Base-by-base conservation (phyloP, 129 eudicot species). In the Flaveria ramosissima region DNA sequence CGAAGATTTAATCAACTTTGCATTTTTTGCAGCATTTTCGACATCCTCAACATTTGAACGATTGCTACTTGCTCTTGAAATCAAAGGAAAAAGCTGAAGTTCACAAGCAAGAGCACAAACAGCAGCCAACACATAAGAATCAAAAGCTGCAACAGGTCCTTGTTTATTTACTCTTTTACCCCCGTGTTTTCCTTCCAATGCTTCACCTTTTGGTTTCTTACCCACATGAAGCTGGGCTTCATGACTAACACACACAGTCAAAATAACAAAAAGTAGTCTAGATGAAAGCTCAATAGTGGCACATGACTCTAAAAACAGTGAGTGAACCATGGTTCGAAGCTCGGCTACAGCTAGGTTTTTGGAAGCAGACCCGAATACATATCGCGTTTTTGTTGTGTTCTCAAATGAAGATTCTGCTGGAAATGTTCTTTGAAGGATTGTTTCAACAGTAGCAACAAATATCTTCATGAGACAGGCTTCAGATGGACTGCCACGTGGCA, bases 251-350 rank as follows among this genome's bases (percentile, higher is more conserved):
- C 98, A 94, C 7, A 94, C 98, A 21, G 98, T 94, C 72, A 94
- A 85, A 20, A 94, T 89, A 9, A 94, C 97, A 73, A 94, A 94
- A 71, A 94, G 98, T 46, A 94, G 90, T 51, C 98, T 88, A 72
- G 98, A 89, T 32, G 98, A 87, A 73, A 94, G 97, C 88, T 94
- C 98, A 1, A 84, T 88, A 27, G 97, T 82, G 67, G 93, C 93
- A 72, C 88, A 89, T 48, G 97, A 85, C 68, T 91, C 98, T 52
- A 89, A 47, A 81, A 94, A 94, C 8, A 91, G 76, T 2, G 97
- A 94, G 85, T 94, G 98, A 76, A 94, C 96, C 98, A 94, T 94
- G 15, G 97, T 89, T 47, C 98, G 98, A 72, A 94, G 98, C 86
- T 94, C 98, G 50, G 98, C 98, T 42, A 94, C 98, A 6, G 98